Evolutionary conservation across 2,329 filamentous ascomycete genomes (phyloP), one percentile per base, ranked within the genome.

Genomic region (Calonectria hongkongensis): DNA sequence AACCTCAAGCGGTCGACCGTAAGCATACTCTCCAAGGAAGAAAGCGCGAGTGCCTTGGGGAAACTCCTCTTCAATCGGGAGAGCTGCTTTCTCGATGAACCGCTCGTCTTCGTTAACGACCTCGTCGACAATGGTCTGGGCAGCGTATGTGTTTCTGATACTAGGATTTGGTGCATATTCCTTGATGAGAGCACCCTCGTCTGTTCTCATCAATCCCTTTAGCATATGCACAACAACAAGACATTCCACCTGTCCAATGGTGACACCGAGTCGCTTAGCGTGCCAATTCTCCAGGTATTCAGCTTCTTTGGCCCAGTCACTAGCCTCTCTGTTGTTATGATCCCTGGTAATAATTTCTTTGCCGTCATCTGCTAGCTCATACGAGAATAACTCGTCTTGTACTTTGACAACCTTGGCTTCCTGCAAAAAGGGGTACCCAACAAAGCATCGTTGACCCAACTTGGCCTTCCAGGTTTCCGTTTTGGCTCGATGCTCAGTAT

Each of bases 391-490:
- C 83, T 98, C 96, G 82, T 99, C 97, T 1, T 95, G 96, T 1
- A 98, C 94, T 68, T 92, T 93, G 65, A 95, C 89, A 36, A 99
- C 92, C 85, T 96, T 96, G 66, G 95, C 97, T 85, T 99, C 97
- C 79, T 98, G 94, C 75, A 99, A 86, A 86, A 98, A 99, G 1
- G 97, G 97, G 81, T 98, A 99, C 45, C 96, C 96, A 73, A 98
- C 94, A 82, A 95, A 95, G 72, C 98, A 96, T 73, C 93, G 92
- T 83, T 96, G 91, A 54, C 96, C 96, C 54, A 99, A 89, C 81
- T 95, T 96, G 63, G 87, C 85, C 82, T 95, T 95, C 68, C 96
- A 96, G 68, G 90, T 86, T 76, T 94, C 92, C 27, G 92, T 88
- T 75, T 91, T 94, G 60, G 93, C 92, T 43, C 93, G 92, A 71